A percentile compares a stretch with the other conserved stretches of the same genome.
These are phyloP conservation scores for Hypoxylon sp. DNA, from an alignment of 2,329 filamentous ascomycete species.

Conservation along the genomic window DNA sequence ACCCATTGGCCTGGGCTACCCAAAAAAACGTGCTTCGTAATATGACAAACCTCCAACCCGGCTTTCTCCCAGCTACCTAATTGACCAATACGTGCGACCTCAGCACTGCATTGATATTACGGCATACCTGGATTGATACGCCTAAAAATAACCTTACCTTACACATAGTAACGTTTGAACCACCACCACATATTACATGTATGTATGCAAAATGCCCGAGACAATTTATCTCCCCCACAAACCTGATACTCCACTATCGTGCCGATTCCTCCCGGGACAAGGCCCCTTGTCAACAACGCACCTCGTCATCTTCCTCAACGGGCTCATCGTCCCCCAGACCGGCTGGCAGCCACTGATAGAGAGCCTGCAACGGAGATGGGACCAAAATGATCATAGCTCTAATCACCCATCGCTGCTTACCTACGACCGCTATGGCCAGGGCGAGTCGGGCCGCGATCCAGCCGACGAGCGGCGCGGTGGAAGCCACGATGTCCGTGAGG, in stretches of 20 bases:
- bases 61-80: background rate
- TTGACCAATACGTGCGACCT: constrained; percentile 20
- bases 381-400: background rate
- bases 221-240: constrained; percentile 44
- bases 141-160: constrained; percentile 18
- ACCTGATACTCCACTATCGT: constrained; percentile 41
- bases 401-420: constrained; percentile 58
- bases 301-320: constrained; percentile 52
- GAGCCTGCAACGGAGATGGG: constrained; percentile 26
- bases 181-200: constrained; percentile 3
- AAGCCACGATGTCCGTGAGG: constrained; percentile 63
- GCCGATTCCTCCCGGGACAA: constrained; percentile 36
- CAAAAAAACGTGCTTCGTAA: background rate
- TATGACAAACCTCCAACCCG: constrained; percentile 9
- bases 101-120: constrained; percentile 2
- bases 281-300: constrained; percentile 35
- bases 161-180: constrained; percentile 14
- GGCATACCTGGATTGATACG: constrained; percentile 10
- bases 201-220: constrained; percentile 25
- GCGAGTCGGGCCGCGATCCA: constrained; percentile 62
- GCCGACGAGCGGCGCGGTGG: constrained; percentile 63
- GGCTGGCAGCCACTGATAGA: constrained; percentile 48
- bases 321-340: constrained; percentile 48
- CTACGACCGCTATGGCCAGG: constrained; percentile 73
- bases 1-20: background rate